Conservation (phyloP, 495 filamentous ascomycete species). For the Penicillium silybi region DNA sequence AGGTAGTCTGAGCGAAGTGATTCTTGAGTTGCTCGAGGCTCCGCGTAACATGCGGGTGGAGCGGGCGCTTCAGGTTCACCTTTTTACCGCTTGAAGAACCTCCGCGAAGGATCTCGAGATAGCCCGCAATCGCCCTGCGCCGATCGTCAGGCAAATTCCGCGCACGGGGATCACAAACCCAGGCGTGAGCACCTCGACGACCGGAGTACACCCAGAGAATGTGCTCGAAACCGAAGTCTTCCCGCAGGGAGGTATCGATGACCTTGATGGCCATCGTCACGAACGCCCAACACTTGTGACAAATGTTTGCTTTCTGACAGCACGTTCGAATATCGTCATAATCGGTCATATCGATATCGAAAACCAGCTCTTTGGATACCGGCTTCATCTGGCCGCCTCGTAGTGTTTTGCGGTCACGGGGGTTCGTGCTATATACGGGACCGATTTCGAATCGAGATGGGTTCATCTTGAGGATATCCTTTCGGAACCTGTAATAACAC, state of each 20-base stretch:
- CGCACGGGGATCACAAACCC: conserved; percentile 93
- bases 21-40: conserved; percentile 77
- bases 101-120: conserved; percentile 82
- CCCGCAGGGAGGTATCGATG: conserved; percentile 75
- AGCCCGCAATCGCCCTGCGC: conserved; percentile 76
- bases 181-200: conserved; percentile 92
- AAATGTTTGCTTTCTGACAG: conserved; percentile 90
- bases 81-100: conserved; percentile 81
- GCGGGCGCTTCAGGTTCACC: conserved; percentile 76
- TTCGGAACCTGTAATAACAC: conserved; percentile 61
- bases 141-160: conserved; percentile 78
- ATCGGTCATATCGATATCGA: conserved; percentile 98
- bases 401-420: conserved; percentile 85
- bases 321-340: conserved; percentile 97
- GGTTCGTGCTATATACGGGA: conserved; percentile 89
- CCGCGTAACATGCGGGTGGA: conserved; percentile 86
- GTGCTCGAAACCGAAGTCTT: conserved; percentile 94
- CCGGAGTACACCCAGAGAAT: conserved; percentile 99
- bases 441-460: conserved; percentile 97
- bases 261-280: conserved; percentile 97
- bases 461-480: conserved; percentile 80
- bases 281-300: conserved; percentile 91
- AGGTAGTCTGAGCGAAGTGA: conserved; percentile 76
- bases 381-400: conserved; percentile 64
- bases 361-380: conserved; percentile 86